These are phyloP conservation scores for Hemileccinum impolitum DNA, from an alignment of 768 basidiomycete genomes.

Conservation along the genomic window DNA sequence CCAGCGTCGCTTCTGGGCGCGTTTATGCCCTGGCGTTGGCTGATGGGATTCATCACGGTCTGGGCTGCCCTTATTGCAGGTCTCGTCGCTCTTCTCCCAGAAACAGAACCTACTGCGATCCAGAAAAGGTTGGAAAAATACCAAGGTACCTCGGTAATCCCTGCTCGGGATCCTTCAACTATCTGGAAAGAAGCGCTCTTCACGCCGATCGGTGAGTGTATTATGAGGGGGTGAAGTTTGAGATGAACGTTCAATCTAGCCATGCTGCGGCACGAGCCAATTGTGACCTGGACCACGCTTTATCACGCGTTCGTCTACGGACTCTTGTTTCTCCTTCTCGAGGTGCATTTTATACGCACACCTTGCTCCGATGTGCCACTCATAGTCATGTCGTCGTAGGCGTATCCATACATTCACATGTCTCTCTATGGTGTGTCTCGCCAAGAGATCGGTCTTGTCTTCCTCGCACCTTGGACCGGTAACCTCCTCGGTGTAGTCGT, in stretches of 20 bases:
- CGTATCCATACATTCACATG: slow-evolving; percentile 19
- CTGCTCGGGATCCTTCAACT: slow-evolving; percentile 1
- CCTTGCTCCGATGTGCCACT: not conserved
- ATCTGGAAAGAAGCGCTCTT: slow-evolving; percentile 25
- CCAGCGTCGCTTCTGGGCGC: slow-evolving; percentile 22
- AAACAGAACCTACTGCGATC: slow-evolving; percentile 24
- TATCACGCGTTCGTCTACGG: slow-evolving; percentile 29
- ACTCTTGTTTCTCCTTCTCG: slow-evolving; percentile 28
- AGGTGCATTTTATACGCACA: slow-evolving; percentile 5
- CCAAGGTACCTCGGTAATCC: not conserved
- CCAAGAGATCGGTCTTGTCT: slow-evolving; percentile 19
- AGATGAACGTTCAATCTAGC: slow-evolving; percentile 8
- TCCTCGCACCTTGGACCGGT: slow-evolving; percentile 22
- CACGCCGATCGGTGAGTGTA: slow-evolving; percentile 24
- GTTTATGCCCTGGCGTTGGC: slow-evolving; percentile 26
- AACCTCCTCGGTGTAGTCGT: slow-evolving; percentile 23
- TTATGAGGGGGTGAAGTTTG: not conserved
- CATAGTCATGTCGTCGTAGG: slow-evolving; percentile 4
- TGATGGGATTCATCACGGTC: slow-evolving; percentile 22
- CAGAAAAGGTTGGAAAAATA: slow-evolving; percentile 15
- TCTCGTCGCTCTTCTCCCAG: slow-evolving; percentile 19
- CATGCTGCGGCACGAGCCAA: slow-evolving; percentile 25
- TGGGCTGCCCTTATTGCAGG: slow-evolving; percentile 21
- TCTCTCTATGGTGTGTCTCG: slow-evolving; percentile 22
- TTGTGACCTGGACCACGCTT: slow-evolving; percentile 25